Evolutionary conservation across 495 filamentous ascomycete species (phyloP).

Genomic region (Aspergillus affinis): DNA sequence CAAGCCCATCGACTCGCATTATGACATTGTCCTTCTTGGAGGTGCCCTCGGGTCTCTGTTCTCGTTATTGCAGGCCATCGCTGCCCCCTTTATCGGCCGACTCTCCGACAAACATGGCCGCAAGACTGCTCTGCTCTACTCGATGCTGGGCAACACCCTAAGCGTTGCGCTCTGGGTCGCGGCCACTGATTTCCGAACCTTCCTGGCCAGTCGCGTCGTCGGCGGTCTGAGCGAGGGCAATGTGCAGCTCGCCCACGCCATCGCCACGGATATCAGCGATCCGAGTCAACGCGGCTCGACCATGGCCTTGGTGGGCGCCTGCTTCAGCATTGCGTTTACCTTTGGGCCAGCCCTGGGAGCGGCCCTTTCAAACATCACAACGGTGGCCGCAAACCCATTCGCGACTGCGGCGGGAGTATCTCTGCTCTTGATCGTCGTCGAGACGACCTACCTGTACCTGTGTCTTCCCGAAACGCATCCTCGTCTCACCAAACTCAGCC

Average conservation of each 20-base stretch:
- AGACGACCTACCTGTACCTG: conserved; percentile 87
- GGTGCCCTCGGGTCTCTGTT: conserved; percentile 93
- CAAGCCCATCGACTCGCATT: conserved; percentile 89
- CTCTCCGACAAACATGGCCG: conserved; percentile 90
- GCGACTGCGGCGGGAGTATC: conserved; percentile 85
- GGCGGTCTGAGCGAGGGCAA: conserved; percentile 96
- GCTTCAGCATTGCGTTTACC: conserved; percentile 96
- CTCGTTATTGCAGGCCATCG: conserved; percentile 88
- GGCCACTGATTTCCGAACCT: conserved; percentile 91
- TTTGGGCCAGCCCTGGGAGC: conserved; percentile 92
- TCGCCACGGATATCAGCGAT: conserved; percentile 93
- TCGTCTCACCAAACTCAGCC: conserved; percentile 32
- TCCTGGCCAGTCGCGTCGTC: conserved; percentile 86
- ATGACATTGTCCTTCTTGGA: conserved; percentile 95
- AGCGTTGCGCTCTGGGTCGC: conserved; percentile 93
- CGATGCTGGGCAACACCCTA: conserved; percentile 92
- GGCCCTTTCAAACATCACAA: conserved; percentile 69
- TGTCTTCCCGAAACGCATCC: conserved; percentile 88
- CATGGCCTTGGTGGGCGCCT: conserved; percentile 93
- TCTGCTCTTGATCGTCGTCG: conserved; percentile 74
- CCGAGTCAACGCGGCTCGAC: conserved; percentile 77
- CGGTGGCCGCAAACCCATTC: conserved; percentile 86
- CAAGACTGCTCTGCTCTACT: conserved; percentile 81
- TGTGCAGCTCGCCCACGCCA: conserved; percentile 93
- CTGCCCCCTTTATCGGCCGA: conserved; percentile 85